A percentile compares a stretch with the other conserved stretches of the same genome.
Evolutionary conservation across 177 flowering plant genomes (phyloP).

Genomic region (Vitis hybrid): DNA sequence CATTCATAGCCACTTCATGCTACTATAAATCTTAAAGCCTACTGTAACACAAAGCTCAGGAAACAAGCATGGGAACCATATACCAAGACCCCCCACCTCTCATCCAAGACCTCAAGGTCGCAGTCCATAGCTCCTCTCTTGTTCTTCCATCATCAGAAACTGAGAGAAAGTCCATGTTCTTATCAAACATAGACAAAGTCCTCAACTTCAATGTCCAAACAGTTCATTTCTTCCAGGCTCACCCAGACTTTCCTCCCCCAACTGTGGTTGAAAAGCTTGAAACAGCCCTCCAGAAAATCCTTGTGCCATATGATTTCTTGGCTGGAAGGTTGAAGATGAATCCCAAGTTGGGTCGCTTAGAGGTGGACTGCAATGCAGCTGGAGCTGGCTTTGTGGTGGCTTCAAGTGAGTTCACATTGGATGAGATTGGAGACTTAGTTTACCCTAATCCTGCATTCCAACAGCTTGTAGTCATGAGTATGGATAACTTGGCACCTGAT

Average conservation of each 20-base stretch:
- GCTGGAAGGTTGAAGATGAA: conserved; percentile 58
- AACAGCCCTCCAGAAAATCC: conserved; percentile 21
- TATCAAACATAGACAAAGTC: conserved; percentile 71
- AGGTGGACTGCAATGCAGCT: conserved; percentile 54
- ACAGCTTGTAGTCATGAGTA: conserved; percentile 31
- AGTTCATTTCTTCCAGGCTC: conserved; percentile 50
- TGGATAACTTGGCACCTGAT: conserved; percentile 16
- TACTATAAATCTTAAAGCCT: conserved; percentile 3
- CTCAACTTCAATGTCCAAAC: conserved; percentile 61
- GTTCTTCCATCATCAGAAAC: conserved; percentile 41
- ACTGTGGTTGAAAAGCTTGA: conserved; percentile 34
- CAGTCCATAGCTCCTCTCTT: conserved; percentile 28
- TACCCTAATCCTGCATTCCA: conserved; percentile 64
- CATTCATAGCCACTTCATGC: not conserved
- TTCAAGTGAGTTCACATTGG: conserved; percentile 43
- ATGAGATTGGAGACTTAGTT: conserved; percentile 65
- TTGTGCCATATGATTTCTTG: conserved; percentile 55
- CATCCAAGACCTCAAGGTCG: conserved; percentile 56
- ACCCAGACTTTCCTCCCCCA: conserved; percentile 43
- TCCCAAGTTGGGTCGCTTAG: conserved; percentile 37
- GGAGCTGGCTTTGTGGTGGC: conserved; percentile 65
- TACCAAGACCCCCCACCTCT: conserved; percentile 17
- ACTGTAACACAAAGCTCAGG: not conserved
- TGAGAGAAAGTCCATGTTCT: conserved; percentile 43
- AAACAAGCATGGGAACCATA: conserved; percentile 32